Base-by-base conservation (phyloP, 2,329 filamentous ascomycete species). In the Calycina herbarum region DNA sequence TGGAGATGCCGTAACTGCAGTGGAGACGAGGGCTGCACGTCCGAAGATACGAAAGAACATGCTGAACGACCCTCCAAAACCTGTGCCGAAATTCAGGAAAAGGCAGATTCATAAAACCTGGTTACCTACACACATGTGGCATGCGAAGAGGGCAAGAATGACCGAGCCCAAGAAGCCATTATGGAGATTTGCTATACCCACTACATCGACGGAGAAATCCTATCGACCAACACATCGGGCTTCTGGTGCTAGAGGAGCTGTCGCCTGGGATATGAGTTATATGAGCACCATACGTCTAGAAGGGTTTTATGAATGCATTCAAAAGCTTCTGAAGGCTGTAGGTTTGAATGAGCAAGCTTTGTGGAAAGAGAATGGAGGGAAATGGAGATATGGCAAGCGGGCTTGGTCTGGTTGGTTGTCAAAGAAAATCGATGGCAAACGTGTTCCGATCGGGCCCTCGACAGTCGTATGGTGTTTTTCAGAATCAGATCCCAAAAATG, bases 261-360 rank as follows among this genome's bases (percentile, higher is more conserved):
- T 98, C 56, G 89, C 89, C 0, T 98, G 94, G 93, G 95, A 99
- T 78, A 92, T 88, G 82, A 98, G 94, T 76, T 99, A 97, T 76
- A 90, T 95, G 81, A 91, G 92, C 71, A 97, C 93, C 1, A 90
- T 98, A 69, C 85, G 89, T 15, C 76, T 98, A 3, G 88, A 89
- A 70, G 95, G 94, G 0, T 79, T 82, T 15, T 80, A 86, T 51
- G 77, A 80, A 35, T 89, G 88, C 62, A 79, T 97, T 51, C 81
- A 88, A 64, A 84, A 85, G 45, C 81, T 94, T 10, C 76, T 98
- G 40, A 86, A 82, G 72, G 83, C 82, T 5, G 72, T 97, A 1
- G 89, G 90, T 0, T 77, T 93, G 57, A 80, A 80, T 0, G 82
- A 86, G 24, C 82, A 86, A 15, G 82, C 84, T 17, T 79, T 86